Conservation (phyloP, 805 yeast species). For the Saturnispora quitensis region DNA sequence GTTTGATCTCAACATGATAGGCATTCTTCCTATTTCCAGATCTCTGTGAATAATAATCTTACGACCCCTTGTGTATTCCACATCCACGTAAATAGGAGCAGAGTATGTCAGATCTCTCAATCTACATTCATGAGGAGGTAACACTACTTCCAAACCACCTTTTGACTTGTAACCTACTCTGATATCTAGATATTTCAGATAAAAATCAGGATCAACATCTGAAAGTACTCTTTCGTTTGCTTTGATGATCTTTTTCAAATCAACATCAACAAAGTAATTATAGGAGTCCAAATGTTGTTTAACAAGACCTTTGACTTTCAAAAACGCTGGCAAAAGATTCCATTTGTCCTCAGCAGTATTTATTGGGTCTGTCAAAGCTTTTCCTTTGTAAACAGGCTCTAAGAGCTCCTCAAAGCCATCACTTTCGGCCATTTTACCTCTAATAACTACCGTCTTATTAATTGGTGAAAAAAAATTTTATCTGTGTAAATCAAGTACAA, state of each 20-base stretch:
- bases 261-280: constrained; percentile 91
- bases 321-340: constrained; percentile 91
- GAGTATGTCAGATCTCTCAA: constrained; percentile 88
- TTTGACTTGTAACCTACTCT: constrained; percentile 75
- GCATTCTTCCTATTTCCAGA: constrained; percentile 95
- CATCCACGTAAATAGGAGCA: constrained; percentile 94
- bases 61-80: constrained; percentile 92
- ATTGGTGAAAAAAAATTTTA: background rate
- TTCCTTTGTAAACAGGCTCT: constrained; percentile 79
- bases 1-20: constrained; percentile 92
- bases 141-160: constrained; percentile 43
- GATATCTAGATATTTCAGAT: constrained; percentile 85
- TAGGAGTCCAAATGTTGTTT: constrained; percentile 98
- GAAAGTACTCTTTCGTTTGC: constrained; percentile 86
- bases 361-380: constrained; percentile 75
- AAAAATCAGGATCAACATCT: constrained; percentile 96
- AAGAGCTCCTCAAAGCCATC: constrained; percentile 69
- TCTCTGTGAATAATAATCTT: constrained; percentile 85
- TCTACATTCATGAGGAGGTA: constrained; percentile 93
- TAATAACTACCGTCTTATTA: background rate
- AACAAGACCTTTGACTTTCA: constrained; percentile 91
- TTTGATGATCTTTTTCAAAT: constrained; percentile 80
- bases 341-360: constrained; percentile 93
- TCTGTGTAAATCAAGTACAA: background rate
- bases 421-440: constrained; percentile 7